These are phyloP conservation scores for Jaltomata sinuosa DNA, from an alignment of 257 asterid species.

Conservation along the genomic window DNA sequence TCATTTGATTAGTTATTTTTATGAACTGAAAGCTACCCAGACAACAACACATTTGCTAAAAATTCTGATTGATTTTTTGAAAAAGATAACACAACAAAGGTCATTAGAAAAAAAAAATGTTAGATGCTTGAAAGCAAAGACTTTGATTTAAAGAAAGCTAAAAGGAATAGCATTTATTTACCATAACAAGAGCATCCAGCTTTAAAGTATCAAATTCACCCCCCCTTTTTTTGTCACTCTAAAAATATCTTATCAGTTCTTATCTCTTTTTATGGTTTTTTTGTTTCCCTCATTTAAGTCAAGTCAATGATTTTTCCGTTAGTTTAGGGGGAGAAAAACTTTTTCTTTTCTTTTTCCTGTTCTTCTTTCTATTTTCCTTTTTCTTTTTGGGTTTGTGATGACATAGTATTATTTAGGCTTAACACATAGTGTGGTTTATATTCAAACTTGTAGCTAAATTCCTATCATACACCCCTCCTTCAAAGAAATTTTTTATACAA, in stretches of 20 bases:
- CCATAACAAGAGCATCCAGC: constrained; percentile 33
- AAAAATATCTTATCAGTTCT: neutral
- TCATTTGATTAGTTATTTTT: constrained; percentile 3
- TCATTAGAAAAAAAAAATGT: neutral
- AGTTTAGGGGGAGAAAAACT: neutral
- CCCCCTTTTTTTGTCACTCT: neutral
- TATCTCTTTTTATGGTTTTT: neutral
- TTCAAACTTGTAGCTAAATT: neutral
- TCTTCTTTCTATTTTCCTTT: neutral
- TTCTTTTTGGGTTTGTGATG: too few relatives aligned
- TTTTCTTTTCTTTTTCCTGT: neutral
- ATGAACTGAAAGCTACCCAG: constrained; percentile 13
- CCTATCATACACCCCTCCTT: neutral
- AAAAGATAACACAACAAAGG: constrained; percentile 13
- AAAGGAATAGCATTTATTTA: constrained; percentile 32
- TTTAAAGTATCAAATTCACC: constrained; percentile 15
- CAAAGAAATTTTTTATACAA: too few relatives aligned
- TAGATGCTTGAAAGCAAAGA: constrained; percentile 18
- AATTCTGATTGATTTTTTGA: neutral
- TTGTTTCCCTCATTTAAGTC: neutral
- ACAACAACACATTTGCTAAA: constrained; percentile 4
- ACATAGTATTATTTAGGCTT: too few relatives aligned
- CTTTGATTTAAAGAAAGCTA: constrained; percentile 10
- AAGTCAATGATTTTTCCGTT: neutral
- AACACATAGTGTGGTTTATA: neutral